Conservation (phyloP, 768 basidiomycete species). For the Sporobolomyces pararoseus region DNA sequence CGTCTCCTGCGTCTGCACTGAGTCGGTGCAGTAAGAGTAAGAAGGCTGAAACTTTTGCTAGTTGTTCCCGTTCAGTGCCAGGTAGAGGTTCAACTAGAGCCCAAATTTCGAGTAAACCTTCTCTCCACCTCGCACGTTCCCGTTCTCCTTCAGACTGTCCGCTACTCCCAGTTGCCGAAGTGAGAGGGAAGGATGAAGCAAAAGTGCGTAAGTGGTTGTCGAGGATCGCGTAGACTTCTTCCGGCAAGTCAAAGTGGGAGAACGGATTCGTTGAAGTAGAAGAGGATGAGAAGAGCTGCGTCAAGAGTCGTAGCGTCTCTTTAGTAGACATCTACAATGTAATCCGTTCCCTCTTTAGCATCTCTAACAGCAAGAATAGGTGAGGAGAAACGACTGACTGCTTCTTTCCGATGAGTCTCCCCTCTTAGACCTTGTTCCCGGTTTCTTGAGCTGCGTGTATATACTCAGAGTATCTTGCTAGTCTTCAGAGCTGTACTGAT, state of each 20-base stretch:
- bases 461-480: too few relatives aligned
- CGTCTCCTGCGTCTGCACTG: constrained; percentile 31
- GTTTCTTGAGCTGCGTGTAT: too few relatives aligned
- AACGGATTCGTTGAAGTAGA: constrained; percentile 18
- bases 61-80: constrained; percentile 32
- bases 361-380: too few relatives aligned
- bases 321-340: constrained; percentile 30
- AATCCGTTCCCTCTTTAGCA: too few relatives aligned
- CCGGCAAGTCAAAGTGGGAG: constrained; percentile 20
- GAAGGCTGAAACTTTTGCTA: constrained; percentile 36
- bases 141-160: constrained; percentile 23
- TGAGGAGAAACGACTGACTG: too few relatives aligned
- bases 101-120: constrained; percentile 35
- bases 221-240: constrained; percentile 2
- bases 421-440: too few relatives aligned
- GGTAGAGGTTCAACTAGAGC: constrained; percentile 25
- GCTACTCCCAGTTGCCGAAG: neutral
- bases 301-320: constrained; percentile 21
- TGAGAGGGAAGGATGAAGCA: constrained; percentile 23
- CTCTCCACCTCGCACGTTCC: constrained; percentile 32
- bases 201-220: constrained; percentile 21
- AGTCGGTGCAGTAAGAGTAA: constrained; percentile 29
- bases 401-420: too few relatives aligned
- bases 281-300: constrained; percentile 24
- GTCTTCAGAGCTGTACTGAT: too few relatives aligned